Evolutionary conservation across 352 stramenopile genomes (phyloP).

Genomic region (Aphanomyces cochlioides): DNA sequence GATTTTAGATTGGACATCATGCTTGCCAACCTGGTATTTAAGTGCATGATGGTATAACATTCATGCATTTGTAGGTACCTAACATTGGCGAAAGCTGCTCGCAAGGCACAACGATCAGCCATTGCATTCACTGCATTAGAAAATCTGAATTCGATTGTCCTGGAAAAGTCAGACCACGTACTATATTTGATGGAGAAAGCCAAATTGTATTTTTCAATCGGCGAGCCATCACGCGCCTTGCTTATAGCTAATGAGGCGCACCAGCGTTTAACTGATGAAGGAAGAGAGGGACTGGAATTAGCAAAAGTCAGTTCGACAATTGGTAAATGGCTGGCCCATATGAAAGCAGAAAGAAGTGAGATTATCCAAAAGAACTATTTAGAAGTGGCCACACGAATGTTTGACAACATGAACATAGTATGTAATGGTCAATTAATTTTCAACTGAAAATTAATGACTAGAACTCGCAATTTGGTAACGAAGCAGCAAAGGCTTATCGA

Average conservation of each 20-base stretch:
- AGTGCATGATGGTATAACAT: background rate
- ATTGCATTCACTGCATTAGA: constrained; percentile 61
- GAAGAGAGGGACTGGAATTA: constrained; percentile 41
- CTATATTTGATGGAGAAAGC: constrained; percentile 73
- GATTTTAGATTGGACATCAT: constrained; percentile 7
- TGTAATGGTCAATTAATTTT: constrained; percentile 36
- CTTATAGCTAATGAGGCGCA: constrained; percentile 48
- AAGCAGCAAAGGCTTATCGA: constrained; percentile 75
- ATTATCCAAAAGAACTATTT: constrained; percentile 92
- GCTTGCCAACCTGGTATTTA: constrained; percentile 17
- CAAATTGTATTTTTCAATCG: constrained; percentile 73
- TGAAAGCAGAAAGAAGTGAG: constrained; percentile 88
- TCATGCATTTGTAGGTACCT: constrained; percentile 19
- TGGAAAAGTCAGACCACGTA: constrained; percentile 46
- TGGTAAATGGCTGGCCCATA: constrained; percentile 90
- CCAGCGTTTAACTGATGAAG: constrained; percentile 16
- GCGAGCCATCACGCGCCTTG: constrained; percentile 67
- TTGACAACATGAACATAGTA: constrained; percentile 42
- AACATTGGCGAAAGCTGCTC: constrained; percentile 21
- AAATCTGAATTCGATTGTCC: constrained; percentile 40
- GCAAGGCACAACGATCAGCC: constrained; percentile 59
- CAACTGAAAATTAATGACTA: constrained; percentile 34
- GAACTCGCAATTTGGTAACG: constrained; percentile 39
- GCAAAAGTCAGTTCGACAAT: constrained; percentile 69
- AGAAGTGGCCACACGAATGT: constrained; percentile 67